Evolutionary conservation across 2,329 filamentous ascomycete genomes (phyloP).

Genomic region (Fusarium sp.): DNA sequence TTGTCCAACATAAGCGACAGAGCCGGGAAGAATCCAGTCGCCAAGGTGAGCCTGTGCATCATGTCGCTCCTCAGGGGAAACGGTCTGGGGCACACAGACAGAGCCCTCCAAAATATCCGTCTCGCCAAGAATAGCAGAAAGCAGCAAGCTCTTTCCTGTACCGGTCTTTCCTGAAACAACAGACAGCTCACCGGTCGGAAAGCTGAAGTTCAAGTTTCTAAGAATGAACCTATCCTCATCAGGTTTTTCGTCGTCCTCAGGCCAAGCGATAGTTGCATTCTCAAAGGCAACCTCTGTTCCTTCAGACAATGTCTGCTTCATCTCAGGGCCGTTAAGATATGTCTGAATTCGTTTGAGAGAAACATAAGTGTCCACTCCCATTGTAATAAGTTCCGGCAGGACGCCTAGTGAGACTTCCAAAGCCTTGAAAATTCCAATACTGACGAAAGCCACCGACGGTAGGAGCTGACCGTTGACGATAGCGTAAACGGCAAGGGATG

Average conservation of each 20-base stretch:
- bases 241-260: constrained; percentile 69
- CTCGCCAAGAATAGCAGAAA: constrained; percentile 80
- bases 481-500: constrained; percentile 76
- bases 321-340: constrained; percentile 76
- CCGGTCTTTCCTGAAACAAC: constrained; percentile 83
- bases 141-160: constrained; percentile 79
- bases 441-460: constrained; percentile 82
- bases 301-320: constrained; percentile 63
- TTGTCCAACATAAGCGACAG: constrained; percentile 80
- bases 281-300: constrained; percentile 73
- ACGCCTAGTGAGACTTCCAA: constrained; percentile 77
- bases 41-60: constrained; percentile 70
- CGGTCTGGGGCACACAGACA: constrained; percentile 65
- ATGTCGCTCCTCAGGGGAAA: constrained; percentile 64
- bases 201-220: constrained; percentile 71
- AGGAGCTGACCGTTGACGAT: constrained; percentile 69
- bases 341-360: constrained; percentile 77
- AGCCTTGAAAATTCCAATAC: constrained; percentile 78
- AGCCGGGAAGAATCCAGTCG: constrained; percentile 76
- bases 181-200: constrained; percentile 75
- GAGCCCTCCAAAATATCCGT: constrained; percentile 74
- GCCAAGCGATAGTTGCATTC: constrained; percentile 78
- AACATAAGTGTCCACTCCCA: constrained; percentile 77
- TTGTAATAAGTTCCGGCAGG: constrained; percentile 78
- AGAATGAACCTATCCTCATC: constrained; percentile 72